Evolutionary conservation across 2,329 filamentous ascomycete genomes (phyloP), one percentile per base, ranked within the genome.

Genomic region (Colletotrichum sp.): DNA sequence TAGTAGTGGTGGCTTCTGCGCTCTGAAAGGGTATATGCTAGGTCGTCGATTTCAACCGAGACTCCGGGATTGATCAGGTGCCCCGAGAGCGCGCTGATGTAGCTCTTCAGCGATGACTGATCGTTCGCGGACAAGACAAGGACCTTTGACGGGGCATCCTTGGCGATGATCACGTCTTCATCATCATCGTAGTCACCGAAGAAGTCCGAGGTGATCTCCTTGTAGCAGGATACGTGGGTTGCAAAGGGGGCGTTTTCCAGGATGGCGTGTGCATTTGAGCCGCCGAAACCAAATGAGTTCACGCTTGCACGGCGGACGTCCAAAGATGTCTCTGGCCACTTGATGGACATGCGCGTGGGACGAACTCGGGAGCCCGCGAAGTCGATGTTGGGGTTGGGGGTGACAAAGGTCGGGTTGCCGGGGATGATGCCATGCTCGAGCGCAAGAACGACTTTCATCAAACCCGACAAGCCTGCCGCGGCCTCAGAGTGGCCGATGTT

Each of bases 211-310:
- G 55, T 58, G 4, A 58, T 58, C 55, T 58, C 21, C 24, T 28
- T 58, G 55, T 58, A 58, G 10, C 24, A 58, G 0, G 55, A 58
- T 28, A 58, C 55, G 13, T 58, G 55, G 55, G 55, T 58, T 1
- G 55, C 55, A 1, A 58, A 58, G 7, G 55, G 55, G 7, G 55
- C 55, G 2, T 58, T 58, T 58, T 58, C 79, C 13, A 81, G 16
- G 8, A 82, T 73, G 32, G 65, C 79, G 66, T 85, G 83, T 2
- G 79, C 80, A 32, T 85, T 85, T 2, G 82, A 78, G 5, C 84
- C 84, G 4, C 84, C 84, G 71, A 76, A 82, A 2, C 84, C 84
- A 38, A 85, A 85, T 1, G 78, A 81, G 71, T 84, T 84, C n/a
- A 86, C 78, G 64, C 78, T 80, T 1, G 80, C 79, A 24, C 80